These are phyloP conservation scores for Fusarium dlaminii DNA, from an alignment of 2,329 filamentous ascomycete genomes.

Conservation along the genomic window DNA sequence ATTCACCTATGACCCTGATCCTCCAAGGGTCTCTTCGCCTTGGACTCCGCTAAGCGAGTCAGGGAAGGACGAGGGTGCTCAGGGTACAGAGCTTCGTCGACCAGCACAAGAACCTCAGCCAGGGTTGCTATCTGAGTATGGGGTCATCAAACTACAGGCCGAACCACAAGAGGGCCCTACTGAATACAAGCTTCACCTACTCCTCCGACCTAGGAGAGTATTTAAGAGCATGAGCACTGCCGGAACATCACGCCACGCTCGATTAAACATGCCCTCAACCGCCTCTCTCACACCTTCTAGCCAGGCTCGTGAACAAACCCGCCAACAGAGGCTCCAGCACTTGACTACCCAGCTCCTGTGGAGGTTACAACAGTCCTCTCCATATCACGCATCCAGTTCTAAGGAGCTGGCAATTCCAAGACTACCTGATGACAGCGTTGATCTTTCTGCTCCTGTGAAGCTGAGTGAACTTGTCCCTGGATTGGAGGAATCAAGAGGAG, in stretches of 20 bases:
- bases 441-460: constrained; percentile 57
- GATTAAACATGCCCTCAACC: constrained; percentile 25
- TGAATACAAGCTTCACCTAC: constrained; percentile 94
- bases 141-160: constrained; percentile 80
- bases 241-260: constrained; percentile 20
- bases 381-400: constrained; percentile 84
- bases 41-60: constrained; percentile 74
- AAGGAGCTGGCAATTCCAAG: constrained; percentile 79
- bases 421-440: constrained; percentile 71
- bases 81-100: constrained; percentile 32
- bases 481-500: constrained; percentile 90
- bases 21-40: constrained; percentile 87
- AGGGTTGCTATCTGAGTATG: constrained; percentile 66
- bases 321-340: constrained; percentile 87
- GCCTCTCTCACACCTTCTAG: constrained; percentile 59
- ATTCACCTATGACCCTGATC: constrained; percentile 92
- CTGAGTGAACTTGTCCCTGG: constrained; percentile 74
- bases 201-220: constrained; percentile 79
- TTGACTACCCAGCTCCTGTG: constrained; percentile 94
- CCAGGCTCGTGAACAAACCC: constrained; percentile 80
- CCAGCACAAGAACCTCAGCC: constrained; percentile 41
- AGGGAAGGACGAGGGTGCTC: constrained; percentile 45
- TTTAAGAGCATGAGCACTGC: constrained; percentile 77
- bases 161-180: constrained; percentile 95
- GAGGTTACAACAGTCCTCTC: constrained; percentile 93